Percentiles rank a stretch among this genome's conserved stretches.
Conservation (phyloP, 2,329 filamentous ascomycete genomes). For the Aaosphaeria pasadenensis region DNA sequence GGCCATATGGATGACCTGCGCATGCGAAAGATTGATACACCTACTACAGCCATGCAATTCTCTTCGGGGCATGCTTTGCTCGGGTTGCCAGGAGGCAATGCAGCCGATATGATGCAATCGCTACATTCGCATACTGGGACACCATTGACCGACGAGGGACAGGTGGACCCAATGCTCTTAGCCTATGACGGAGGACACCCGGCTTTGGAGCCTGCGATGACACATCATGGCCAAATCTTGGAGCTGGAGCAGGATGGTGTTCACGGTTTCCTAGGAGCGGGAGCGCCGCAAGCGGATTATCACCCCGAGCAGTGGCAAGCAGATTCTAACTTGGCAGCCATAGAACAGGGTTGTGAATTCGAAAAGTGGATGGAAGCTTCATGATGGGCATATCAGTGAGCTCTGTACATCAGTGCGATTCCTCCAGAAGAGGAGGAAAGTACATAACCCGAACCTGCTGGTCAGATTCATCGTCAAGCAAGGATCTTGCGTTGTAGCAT, state of each 20-base stretch:
- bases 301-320: constrained; percentile 35
- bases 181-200: constrained; percentile 26
- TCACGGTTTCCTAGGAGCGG: constrained; percentile 22
- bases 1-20: constrained; percentile 37
- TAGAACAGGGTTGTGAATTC: constrained; percentile 44
- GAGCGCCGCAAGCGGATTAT: constrained; percentile 20
- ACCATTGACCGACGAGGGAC: constrained; percentile 32
- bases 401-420: too few species aligned
- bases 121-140: constrained; percentile 24
- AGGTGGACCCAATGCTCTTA: constrained; percentile 43
- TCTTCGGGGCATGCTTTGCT: constrained; percentile 30
- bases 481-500: too few species aligned
- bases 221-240: constrained; percentile 30
- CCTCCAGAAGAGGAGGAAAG: too few species aligned
- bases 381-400: too few species aligned
- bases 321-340: constrained; percentile 30
- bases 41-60: constrained; percentile 24
- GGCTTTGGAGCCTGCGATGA: constrained; percentile 14
- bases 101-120: constrained; percentile 35
- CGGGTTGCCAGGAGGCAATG: constrained; percentile 39
- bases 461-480: too few species aligned
- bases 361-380: constrained; percentile 45
- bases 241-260: constrained; percentile 27
- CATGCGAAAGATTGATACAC: constrained; percentile 40
- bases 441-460: too few species aligned